phyloP scores from a whole-genome alignment of 495 filamentous ascomycete species.

The Aspergillus incahuasiensis region DNA sequence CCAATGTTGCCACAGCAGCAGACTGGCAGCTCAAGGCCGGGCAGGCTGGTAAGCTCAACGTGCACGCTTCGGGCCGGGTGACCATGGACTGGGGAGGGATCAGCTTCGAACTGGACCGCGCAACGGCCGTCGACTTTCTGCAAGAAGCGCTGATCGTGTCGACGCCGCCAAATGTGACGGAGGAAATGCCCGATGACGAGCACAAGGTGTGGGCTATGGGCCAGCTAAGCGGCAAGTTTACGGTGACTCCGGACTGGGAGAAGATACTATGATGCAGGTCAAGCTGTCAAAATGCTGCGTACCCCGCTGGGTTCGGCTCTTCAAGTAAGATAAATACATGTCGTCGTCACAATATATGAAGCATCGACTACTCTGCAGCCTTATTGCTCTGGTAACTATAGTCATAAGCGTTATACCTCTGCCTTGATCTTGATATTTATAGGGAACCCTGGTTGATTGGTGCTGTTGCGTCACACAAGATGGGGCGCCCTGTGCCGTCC shows the following conservation, averaged over 20 bases:
- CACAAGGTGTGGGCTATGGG: slow-evolving; percentile 47
- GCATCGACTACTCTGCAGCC: not conserved
- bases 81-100: slow-evolving; percentile 49
- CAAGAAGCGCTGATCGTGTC: slow-evolving; percentile 45
- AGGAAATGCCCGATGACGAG: slow-evolving; percentile 24
- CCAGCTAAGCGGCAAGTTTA: slow-evolving; percentile 46
- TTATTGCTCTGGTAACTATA: not conserved
- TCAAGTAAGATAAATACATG: not conserved
- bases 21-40: slow-evolving; percentile 49
- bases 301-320: not conserved
- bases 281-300: not conserved
- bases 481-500: not conserved
- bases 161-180: slow-evolving; percentile 23
- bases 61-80: slow-evolving; percentile 46
- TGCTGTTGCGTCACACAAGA: not conserved
- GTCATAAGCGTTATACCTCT: slow-evolving; percentile 1
- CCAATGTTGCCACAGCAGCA: slow-evolving; percentile 36
- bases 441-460: not conserved
- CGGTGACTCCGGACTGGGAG: slow-evolving; percentile 47
- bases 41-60: slow-evolving; percentile 51
- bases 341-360: not conserved
- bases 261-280: slow-evolving; percentile 32
- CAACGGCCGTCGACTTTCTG: slow-evolving; percentile 39
- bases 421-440: slow-evolving; percentile 2
- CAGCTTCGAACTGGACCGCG: slow-evolving; percentile 42